Evolutionary conservation across 441 rosid species (phyloP), one percentile per base, ranked within the genome.

Genomic region (Monsonia emarginata): DNA sequence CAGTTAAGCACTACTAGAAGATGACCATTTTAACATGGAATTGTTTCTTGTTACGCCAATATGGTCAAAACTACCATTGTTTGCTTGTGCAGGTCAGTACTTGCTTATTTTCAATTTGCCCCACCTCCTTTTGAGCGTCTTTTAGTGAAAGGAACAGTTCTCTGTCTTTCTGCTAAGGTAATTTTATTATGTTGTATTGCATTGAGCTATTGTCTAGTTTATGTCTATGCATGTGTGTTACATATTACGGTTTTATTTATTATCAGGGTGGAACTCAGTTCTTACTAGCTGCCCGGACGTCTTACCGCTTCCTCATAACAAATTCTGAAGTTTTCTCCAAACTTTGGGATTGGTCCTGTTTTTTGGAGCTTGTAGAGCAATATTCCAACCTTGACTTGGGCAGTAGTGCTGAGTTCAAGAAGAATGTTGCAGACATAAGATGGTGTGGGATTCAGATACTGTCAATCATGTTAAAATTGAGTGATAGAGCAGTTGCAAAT

Each of bases 261-360:
- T 68, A 71, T 54, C 83, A 94, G 99, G 88, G 72, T 71, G 70
- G 76, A 61, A 71, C 72, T 69, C 67, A 34, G n/a, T 72, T 73
- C 65, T 78, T 85, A 70, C 79, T 71, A 67, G 82, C 80, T 19
- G 81, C 79, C 64, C 83, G 84, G 74, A 79, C 78, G 72, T 88
- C 94, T 48, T 91, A 84, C 66, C 92, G 96, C 62, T 72, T 94
- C 72, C 81, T 94, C 38, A 64, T 81, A 42, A 65, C 73, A 61
- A 84, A 81, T 65, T 85, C 88, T 30, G 84, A 89, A 68, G 75
- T 78, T 69, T 82, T 94, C 75, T 82, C 88, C 66, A 83, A 82
- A 76, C 80, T 76, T 69, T 94, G 99, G 99, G 86, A 94, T 79
- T 91, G 99, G 96, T 91, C 96, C 52, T 83, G 82, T 77, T 86